phyloP scores from a whole-genome alignment of 2,329 filamentous ascomycete species.

The Alternaria solani region DNA sequence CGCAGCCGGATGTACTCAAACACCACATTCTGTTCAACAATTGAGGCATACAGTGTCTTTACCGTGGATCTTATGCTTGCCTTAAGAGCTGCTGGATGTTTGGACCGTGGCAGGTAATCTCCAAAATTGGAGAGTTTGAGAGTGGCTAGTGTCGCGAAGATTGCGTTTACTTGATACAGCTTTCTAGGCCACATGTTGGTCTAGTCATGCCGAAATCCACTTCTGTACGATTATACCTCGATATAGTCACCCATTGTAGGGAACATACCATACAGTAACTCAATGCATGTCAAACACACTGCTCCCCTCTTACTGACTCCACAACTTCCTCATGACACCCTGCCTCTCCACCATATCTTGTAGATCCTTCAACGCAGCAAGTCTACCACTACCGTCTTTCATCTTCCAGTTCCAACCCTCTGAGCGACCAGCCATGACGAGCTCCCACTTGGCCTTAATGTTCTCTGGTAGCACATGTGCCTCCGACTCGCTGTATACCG shows the following conservation, averaged over 20 bases:
- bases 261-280: neutral
- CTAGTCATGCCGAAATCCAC: no score
- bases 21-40: no score
- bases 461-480: neutral
- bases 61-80: neutral
- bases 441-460: slow-evolving; percentile 17
- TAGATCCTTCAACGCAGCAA: slow-evolving; percentile 21
- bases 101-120: no score
- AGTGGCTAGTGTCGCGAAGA: no score
- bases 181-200: no score
- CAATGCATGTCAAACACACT: neutral
- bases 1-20: no score
- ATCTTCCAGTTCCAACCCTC: slow-evolving; percentile 8
- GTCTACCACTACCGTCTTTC: slow-evolving; percentile 12
- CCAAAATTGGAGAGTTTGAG: no score
- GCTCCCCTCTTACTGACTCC: slow-evolving; percentile 15
- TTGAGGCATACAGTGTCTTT: neutral
- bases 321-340: slow-evolving; percentile 12
- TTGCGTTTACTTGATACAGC: no score
- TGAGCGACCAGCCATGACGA: slow-evolving; percentile 13
- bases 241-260: neutral
- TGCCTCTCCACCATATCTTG: slow-evolving; percentile 15
- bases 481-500: neutral
- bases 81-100: neutral
- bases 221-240: no score